phyloP scores from a whole-genome alignment of 768 basidiomycete genomes.

The Hygrocybe coccinea region DNA sequence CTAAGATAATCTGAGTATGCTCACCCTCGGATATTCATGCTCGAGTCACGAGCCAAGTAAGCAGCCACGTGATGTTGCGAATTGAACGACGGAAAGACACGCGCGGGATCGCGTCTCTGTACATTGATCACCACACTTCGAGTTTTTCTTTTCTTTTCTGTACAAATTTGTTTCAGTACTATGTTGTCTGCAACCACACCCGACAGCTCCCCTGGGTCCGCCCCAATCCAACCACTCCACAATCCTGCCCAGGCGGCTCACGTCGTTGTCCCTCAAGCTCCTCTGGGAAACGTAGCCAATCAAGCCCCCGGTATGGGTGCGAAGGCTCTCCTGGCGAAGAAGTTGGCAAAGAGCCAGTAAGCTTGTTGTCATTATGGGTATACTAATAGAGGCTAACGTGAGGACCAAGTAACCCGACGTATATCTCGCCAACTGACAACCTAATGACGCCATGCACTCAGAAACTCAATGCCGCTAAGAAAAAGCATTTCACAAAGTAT shows the following conservation, averaged over 20 bases:
- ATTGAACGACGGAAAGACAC: too few species aligned
- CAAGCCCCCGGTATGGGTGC: conserved; percentile 73
- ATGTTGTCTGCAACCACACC: conserved; percentile 60
- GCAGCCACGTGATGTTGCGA: too few species aligned
- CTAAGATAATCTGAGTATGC: too few species aligned
- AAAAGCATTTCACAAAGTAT: conserved; percentile 90
- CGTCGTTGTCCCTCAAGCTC: conserved; percentile 73
- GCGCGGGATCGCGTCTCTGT: too few species aligned
- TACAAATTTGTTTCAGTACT: conserved; percentile 10
- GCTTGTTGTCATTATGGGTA: conserved; percentile 27
- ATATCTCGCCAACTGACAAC: conserved; percentile 91
- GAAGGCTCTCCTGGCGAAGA: conserved; percentile 90
- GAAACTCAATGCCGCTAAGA: conserved; percentile 85
- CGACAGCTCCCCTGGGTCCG: conserved; percentile 57
- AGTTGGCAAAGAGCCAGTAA: conserved; percentile 83
- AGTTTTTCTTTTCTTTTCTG: background rate
- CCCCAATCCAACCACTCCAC: conserved; percentile 77
- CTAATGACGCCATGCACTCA: conserved; percentile 91
- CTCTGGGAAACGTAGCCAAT: conserved; percentile 61
- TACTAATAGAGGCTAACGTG: background rate
- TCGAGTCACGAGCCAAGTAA: too few species aligned
- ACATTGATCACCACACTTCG: background rate
- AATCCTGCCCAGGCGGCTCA: conserved; percentile 78
- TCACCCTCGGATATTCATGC: too few species aligned
- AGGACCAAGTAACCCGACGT: conserved; percentile 69